Evolutionary conservation across 2,329 filamentous ascomycete species (phyloP).

Genomic region (Emericellopsis cladophorae): DNA sequence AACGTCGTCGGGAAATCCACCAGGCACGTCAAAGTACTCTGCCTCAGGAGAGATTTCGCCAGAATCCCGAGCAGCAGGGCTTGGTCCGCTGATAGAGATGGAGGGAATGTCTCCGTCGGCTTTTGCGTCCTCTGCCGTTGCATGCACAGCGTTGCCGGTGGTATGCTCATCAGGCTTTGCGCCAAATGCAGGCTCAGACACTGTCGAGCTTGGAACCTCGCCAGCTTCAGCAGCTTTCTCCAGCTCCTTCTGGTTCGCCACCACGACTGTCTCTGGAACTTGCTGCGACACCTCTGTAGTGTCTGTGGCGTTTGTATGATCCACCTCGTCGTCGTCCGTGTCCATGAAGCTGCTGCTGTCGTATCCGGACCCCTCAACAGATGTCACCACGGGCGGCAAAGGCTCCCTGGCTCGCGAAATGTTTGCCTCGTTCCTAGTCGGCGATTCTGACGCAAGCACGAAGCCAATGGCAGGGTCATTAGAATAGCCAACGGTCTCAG

Average conservation of each 20-base stretch:
- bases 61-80: slow-evolving; percentile 16
- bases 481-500: slow-evolving; percentile 31
- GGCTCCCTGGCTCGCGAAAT: slow-evolving; percentile 49
- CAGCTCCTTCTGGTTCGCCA: neutral
- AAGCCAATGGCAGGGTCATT: slow-evolving; percentile 47
- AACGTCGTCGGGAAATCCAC: slow-evolving; percentile 40
- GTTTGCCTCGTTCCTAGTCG: slow-evolving; percentile 39
- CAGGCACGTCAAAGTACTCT: slow-evolving; percentile 40
- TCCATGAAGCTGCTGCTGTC: slow-evolving; percentile 38
- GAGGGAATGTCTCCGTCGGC: slow-evolving; percentile 18
- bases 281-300: neutral
- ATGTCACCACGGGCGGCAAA: slow-evolving; percentile 57
- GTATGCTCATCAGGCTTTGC: neutral
- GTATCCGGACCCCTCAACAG: slow-evolving; percentile 53
- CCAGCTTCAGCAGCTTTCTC: neutral
- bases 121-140: slow-evolving; percentile 3
- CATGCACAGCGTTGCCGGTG: slow-evolving; percentile 1
- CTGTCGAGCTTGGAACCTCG: neutral
- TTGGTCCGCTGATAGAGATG: slow-evolving; percentile 32
- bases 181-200: neutral
- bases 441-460: slow-evolving; percentile 40
- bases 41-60: slow-evolving; percentile 9
- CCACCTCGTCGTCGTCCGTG: slow-evolving; percentile 16
- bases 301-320: neutral
- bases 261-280: neutral